phyloP scores from a whole-genome alignment of 75 land plant species.

The Sequoiadendron giganteum region DNA sequence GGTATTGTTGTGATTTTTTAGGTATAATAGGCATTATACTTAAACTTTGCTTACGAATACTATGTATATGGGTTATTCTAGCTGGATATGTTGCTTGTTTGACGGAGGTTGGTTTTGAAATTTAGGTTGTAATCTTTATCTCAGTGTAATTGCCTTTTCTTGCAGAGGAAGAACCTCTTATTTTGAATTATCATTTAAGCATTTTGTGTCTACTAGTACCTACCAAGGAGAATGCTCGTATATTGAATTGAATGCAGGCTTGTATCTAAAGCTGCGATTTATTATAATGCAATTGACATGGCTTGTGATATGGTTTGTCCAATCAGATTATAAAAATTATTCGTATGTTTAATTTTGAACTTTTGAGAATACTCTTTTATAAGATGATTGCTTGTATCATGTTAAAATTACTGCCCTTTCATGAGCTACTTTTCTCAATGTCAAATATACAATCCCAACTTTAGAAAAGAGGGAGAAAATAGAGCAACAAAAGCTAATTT shows the following conservation, averaged over 20 bases:
- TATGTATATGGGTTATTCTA: no score
- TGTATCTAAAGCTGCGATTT: neutral
- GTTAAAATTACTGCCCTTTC: neutral
- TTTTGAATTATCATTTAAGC: neutral
- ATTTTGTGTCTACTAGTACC: neutral
- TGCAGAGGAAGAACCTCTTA: neutral
- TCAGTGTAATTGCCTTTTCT: no score
- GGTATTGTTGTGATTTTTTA: no score
- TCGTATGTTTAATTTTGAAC: neutral
- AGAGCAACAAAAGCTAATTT: neutral
- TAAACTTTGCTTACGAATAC: no score
- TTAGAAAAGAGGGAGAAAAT: neutral
- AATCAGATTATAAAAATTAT: neutral
- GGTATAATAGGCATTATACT: no score
- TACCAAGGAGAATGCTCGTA: neutral
- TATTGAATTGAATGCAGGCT: neutral
- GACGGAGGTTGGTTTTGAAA: no score
- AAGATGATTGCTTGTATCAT: neutral
- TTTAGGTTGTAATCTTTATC: no score
- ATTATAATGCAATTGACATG: neutral
- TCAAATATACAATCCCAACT: neutral
- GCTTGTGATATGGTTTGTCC: neutral
- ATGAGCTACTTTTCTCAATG: neutral
- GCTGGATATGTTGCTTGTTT: no score
- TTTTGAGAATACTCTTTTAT: neutral